Evolutionary conservation across 257 asterid genomes (phyloP).

Genomic region (Linaria vulgaris): DNA sequence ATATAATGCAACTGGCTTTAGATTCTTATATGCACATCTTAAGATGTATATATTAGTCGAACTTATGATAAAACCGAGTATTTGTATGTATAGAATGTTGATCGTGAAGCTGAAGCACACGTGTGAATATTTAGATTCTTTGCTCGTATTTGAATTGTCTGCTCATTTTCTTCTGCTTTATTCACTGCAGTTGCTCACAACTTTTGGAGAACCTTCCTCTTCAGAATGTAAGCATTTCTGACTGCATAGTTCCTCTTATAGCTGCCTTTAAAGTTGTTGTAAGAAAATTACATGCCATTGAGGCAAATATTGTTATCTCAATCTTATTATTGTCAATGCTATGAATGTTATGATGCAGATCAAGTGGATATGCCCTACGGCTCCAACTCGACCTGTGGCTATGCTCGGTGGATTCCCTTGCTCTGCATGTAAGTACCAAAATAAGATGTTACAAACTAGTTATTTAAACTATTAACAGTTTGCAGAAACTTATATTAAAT

Average conservation of each 20-base stretch:
- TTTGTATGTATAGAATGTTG: neutral
- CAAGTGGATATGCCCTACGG: conserved; percentile 99
- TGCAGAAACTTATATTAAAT: neutral
- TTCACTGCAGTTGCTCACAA: conserved; percentile 81
- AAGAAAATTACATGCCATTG: too few species aligned
- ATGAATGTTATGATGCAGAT: conserved; percentile 50
- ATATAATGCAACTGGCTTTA: too few species aligned
- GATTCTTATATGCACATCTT: conserved; percentile 3
- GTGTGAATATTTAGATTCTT: too few species aligned
- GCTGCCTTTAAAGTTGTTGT: too few species aligned
- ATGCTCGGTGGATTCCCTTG: conserved; percentile 94
- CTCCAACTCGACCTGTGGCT: conserved; percentile 95
- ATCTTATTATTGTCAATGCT: neutral
- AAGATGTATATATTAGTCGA: neutral
- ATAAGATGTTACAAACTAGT: conserved; percentile 3
- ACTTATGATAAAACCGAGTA: neutral
- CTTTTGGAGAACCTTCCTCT: conserved; percentile 90
- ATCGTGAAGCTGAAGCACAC: neutral
- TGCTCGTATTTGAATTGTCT: conserved; percentile 20
- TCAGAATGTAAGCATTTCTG: conserved; percentile 64
- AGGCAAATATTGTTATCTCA: too few species aligned
- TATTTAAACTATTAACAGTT: neutral
- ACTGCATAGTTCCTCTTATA: too few species aligned
- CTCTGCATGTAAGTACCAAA: conserved; percentile 73
- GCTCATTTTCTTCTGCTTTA: conserved; percentile 33